A percentile compares a stretch with the other conserved stretches of the same genome.
phyloP scores from a whole-genome alignment of 1,284 basidiomycete genomes.

The Moesziomyces aphidis region DNA sequence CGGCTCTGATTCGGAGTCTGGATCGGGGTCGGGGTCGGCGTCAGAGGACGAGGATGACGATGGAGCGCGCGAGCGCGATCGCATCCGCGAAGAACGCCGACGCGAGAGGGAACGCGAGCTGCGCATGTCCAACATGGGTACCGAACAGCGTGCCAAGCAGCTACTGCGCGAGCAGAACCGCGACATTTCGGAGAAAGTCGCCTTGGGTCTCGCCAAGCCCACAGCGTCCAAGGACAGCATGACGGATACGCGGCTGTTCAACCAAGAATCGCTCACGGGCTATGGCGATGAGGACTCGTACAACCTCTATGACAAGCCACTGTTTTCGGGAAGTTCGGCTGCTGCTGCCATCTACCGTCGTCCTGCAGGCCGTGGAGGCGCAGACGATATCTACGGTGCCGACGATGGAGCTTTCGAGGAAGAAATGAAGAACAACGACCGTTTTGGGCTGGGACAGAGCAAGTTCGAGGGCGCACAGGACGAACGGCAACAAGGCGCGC shows the following conservation, averaged over 20 bases:
- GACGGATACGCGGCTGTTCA: slow-evolving; percentile 96
- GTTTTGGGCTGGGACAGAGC: slow-evolving; percentile 84
- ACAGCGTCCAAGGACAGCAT: slow-evolving; percentile 88
- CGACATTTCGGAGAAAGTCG: slow-evolving; percentile 99
- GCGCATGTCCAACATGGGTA: slow-evolving; percentile 99
- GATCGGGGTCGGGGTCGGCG: slow-evolving; percentile 58
- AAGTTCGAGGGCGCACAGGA: slow-evolving; percentile 88
- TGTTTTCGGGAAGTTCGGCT: slow-evolving; percentile 95
- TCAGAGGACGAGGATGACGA: slow-evolving; percentile 75
- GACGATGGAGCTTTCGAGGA: slow-evolving; percentile 92
- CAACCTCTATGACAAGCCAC: slow-evolving; percentile 91
- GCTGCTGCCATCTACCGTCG: slow-evolving; percentile 98
- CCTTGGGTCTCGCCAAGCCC: slow-evolving; percentile 95
- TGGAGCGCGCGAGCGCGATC: slow-evolving; percentile 84
- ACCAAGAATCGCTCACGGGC: slow-evolving; percentile 84
- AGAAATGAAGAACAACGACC: slow-evolving; percentile 91
- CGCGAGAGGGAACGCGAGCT: slow-evolving; percentile 95
- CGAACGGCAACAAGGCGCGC: slow-evolving; percentile 70
- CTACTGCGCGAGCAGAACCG: slow-evolving; percentile 93
- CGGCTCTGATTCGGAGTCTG: slow-evolving; percentile 80
- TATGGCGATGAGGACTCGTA: slow-evolving; percentile 95
- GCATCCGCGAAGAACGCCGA: slow-evolving; percentile 90
- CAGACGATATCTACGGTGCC: slow-evolving; percentile 75
- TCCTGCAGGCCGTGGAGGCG: slow-evolving; percentile 74
- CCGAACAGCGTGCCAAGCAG: slow-evolving; percentile 94